phyloP scores from a whole-genome alignment of 2,329 filamentous ascomycete species.

The Phaeomoniella chlamydospora region DNA sequence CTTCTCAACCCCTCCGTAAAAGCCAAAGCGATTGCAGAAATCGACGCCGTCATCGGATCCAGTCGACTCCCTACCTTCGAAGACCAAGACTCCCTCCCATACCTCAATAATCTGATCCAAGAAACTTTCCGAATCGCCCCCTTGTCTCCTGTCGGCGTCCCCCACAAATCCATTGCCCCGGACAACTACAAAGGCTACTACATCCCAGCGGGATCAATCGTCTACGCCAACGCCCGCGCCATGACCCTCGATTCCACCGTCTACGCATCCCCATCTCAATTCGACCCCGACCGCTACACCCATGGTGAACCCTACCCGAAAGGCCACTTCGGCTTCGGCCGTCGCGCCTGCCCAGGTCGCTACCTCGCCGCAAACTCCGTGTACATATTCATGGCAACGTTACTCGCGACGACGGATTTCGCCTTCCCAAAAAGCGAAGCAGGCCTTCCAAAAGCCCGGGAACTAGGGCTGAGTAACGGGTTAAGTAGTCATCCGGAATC shows the following conservation, averaged over 20 bases:
- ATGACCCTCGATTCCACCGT: slow-evolving; percentile 27
- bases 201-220: slow-evolving; percentile 38
- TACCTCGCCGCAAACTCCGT: not conserved
- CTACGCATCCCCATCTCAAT: slow-evolving; percentile 27
- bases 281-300: slow-evolving; percentile 32
- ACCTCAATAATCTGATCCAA: slow-evolving; percentile 31
- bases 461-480: not conserved
- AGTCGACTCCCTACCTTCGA: slow-evolving; percentile 30
- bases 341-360: not conserved
- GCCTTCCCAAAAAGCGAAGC: not conserved
- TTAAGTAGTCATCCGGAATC: not conserved
- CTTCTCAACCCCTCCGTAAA: slow-evolving; percentile 29
- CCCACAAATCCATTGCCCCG: slow-evolving; percentile 38
- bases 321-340: slow-evolving; percentile 1
- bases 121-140: slow-evolving; percentile 32
- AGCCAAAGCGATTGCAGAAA: slow-evolving; percentile 27
- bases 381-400: not conserved
- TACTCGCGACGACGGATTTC: not conserved
- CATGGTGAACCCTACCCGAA: not conserved
- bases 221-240: slow-evolving; percentile 19
- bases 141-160: slow-evolving; percentile 35
- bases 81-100: slow-evolving; percentile 28
- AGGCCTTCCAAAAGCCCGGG: not conserved
- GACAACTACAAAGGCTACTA: slow-evolving; percentile 42
- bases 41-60: slow-evolving; percentile 32